Base-by-base conservation (phyloP, 169 alveolate species). In the Plasmodium chabaudi region DNA sequence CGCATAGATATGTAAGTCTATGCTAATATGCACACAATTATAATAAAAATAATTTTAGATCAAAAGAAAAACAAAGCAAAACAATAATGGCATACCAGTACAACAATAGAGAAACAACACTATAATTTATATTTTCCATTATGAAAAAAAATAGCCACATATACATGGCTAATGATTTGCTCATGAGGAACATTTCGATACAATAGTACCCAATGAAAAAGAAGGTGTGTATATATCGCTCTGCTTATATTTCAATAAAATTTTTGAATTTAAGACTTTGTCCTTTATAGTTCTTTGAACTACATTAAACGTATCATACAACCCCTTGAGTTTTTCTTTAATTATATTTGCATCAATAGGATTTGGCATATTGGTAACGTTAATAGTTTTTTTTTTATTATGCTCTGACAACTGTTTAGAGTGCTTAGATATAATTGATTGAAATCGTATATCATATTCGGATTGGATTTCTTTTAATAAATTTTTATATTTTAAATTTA, bases 211-310 rank as follows among this genome's bases (percentile, higher is more conserved):
- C 12, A 82, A 44, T 21, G 90, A 82, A 46, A 82, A 71, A 19
- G 90, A 55, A 7, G 90, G 79, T 7, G 84, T 82, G 27, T 82
- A 82, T 13, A 67, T 60, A 53, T 82, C 90, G 55, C 90, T 82
- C 49, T 82, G 73, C 25, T 82, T 82, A 23, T 82, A 82, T 46
- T 67, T 56, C 57, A 82, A 27, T 19, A 82, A 6, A 67, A 82
- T 82, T 55, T 55, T 69, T 23, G 77, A 53, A 39, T 82, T 82
- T 46, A 21, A 55, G 17, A 82, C 55, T 56, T 82, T 82, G 19
- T 82, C 70, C 39, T 53, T 46, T 72, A 82, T 68, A 68, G 90
- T 67, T 67, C 82, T 82, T 82, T 82, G 79, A 69, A 82, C 82
- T 82, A 82, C 68, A 69, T 82, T 68, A 56, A 82, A 61, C n/a